Conservation (phyloP, 148 eudicot species). For the Rhododendron griersonianum region DNA sequence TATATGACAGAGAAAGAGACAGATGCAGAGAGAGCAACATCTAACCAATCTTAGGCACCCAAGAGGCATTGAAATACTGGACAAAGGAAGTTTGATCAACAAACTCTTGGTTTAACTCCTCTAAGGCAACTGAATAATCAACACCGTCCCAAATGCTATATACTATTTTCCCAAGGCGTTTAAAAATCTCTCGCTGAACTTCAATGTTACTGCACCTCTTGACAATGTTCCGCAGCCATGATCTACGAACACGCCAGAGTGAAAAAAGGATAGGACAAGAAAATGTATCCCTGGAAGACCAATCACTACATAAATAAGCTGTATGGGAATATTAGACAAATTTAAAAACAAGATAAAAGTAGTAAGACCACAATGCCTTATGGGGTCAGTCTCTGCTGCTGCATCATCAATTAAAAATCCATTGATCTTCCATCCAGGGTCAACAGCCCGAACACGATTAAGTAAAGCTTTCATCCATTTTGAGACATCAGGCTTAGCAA, state of each 20-base stretch:
- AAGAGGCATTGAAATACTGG: constrained; percentile 73
- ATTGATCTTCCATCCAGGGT: constrained; percentile 72
- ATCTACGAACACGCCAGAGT: constrained; percentile 87
- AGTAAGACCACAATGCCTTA: constrained; percentile 54
- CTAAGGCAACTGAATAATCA: constrained; percentile 44
- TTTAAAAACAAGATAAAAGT: neutral
- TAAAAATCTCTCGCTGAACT: constrained; percentile 70
- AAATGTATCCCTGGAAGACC: constrained; percentile 75
- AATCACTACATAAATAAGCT: constrained; percentile 16
- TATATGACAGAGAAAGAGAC: neutral
- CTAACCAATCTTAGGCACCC: constrained; percentile 93
- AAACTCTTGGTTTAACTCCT: constrained; percentile 63
- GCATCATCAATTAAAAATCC: constrained; percentile 94
- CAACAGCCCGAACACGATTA: constrained; percentile 62
- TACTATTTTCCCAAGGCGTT: constrained; percentile 65
- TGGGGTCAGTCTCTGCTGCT: constrained; percentile 79
- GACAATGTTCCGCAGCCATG: constrained; percentile 84
- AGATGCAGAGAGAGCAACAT: neutral
- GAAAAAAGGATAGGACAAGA: constrained; percentile 78
- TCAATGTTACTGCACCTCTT: constrained; percentile 58
- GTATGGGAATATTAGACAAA: neutral
- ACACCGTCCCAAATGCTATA: constrained; percentile 62
- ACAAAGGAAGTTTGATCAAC: constrained; percentile 67
- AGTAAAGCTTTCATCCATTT: constrained; percentile 92
- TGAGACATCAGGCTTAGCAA: constrained; percentile 71